phyloP scores from a whole-genome alignment of 1,284 basidiomycete genomes.

The Phaffia rhodozyma region DNA sequence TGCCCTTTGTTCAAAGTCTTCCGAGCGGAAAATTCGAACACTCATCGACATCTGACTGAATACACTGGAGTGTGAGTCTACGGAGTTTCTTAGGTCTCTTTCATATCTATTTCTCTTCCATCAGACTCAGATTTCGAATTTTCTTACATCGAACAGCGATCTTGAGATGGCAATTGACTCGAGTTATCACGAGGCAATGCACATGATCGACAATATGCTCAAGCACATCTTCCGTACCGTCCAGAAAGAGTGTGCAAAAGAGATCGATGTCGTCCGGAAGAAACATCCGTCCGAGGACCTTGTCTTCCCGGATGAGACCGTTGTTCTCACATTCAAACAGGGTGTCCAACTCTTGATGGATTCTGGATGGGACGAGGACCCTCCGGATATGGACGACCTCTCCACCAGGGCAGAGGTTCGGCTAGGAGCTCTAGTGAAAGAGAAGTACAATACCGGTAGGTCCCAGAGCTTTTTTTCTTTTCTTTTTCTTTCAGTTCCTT shows the following conservation, averaged over 20 bases:
- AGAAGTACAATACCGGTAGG: conserved; percentile 37
- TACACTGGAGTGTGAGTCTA: conserved; percentile 38
- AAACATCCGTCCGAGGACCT: conserved; percentile 38
- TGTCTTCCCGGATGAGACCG: conserved; percentile 27
- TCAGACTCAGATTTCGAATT: no score
- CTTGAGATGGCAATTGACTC: conserved; percentile 43
- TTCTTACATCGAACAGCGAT: conserved; percentile 25
- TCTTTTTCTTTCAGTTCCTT: neutral
- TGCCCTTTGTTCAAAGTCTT: conserved; percentile 31
- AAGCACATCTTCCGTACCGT: conserved; percentile 30
- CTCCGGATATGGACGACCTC: conserved; percentile 30
- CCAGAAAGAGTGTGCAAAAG: conserved; percentile 34
- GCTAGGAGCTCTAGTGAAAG: conserved; percentile 36
- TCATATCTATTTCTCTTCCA: no score
- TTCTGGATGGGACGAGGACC: conserved; percentile 23
- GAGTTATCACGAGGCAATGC: conserved; percentile 41
- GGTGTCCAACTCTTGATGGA: conserved; percentile 36
- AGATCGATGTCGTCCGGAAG: conserved; percentile 38
- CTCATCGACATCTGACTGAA: conserved; percentile 44
- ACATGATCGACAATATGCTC: conserved; percentile 34
- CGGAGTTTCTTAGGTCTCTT: no score
- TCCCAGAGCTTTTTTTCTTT: neutral
- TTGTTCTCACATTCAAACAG: conserved; percentile 36
- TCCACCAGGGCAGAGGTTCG: conserved; percentile 35
- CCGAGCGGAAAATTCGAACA: conserved; percentile 44